Base-by-base conservation (phyloP, 2,329 filamentous ascomycete genomes). In the Colletotrichum liaoningense region DNA sequence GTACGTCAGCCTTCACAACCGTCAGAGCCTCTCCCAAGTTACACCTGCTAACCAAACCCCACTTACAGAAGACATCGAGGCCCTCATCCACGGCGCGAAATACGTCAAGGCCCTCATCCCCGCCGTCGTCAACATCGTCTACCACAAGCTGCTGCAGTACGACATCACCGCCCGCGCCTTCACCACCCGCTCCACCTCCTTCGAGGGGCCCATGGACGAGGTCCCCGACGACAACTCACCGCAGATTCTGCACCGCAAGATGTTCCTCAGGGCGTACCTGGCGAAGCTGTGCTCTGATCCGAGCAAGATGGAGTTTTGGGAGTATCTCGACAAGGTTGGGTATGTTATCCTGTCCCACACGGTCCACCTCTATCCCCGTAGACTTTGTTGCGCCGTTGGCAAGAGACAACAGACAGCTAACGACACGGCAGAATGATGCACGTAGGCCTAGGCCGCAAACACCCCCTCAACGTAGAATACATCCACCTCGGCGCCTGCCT, bases 51-150 rank as follows among this genome's bases (percentile, higher is more conserved):
- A 55, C 6, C 8, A 5, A 5, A 6, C n/a, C 42, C 42, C 16
- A 19, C 42, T n/a, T 9, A 49, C 72, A 94, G 93, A 88, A 74
- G 93, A 95, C 79, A 91, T 94, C 69, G 92, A 93, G 76, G 93
- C 93, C 52, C 88, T 95, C 49, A 86, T 89, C 16, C 86, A 87
- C 3, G 93, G 93, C 75, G 86, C 90, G 72, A 94, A 94, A 81
- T 95, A 95, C 83, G 92, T 95, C 84, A 93, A 93, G 78, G 90
- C 92, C n/a, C 88, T 96, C 38, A 95, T 96, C 75, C 94, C 94
- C 1, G 92, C 93, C 58, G 89, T 97, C 26, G 93, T 96, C 79
- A 95, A 95, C 82, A 93, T 95, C 73, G 93, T 96, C 42, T 97
- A 96, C 85, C 91, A 92, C 79, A 96, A 96, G 80, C 88, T 97